Evolutionary conservation across 1,139 yeast species (phyloP), one percentile per base, ranked within the genome.

Genomic region (Candida sojae): DNA sequence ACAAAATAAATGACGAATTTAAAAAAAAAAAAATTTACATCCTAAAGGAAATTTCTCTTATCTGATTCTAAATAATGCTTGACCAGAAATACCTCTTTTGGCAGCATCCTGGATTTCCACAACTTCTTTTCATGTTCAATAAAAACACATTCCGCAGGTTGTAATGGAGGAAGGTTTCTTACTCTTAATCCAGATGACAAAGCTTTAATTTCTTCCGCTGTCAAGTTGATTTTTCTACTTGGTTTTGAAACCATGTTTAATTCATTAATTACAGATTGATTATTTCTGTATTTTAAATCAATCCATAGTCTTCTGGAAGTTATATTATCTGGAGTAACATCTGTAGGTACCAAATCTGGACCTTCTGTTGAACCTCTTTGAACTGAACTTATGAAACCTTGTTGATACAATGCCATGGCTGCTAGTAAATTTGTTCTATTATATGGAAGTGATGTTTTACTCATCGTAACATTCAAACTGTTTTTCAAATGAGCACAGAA

Each of bases 281-380:
- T 84, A 57, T 89, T 83, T 62, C 96, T 83, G 67, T 95, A 93
- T 64, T 93, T 93, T 62, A 93, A 74, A 1, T 92, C 96, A 21
- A 93, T 68, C 99, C 99, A 93, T 51, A 93, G 77, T 58, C 96
- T 80, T 61, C 99, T 82, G 1, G 95, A 81, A 13, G 96, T 71
- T 41, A 93, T 82, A 62, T 93, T 92, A 63, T 89, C 96, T 39
- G 86, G 91, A 0, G 98, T 91, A 29, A 88, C 90, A 35, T 91
- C 96, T 0, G 82, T 83, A 13, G 88, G 86, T 11, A 63, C 69
- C 38, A 70, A 55, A 65, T 95, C 98, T 13, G 99, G 99, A 0
- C 97, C 97, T n/a, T 79, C 67, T 4, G 82, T 74, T n/a, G 95
- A 87, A 4, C 99, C 99, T 58, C 89, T 80, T 64, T 88, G 96